Conservation (phyloP, 192 early-diverging fungal genomes). For the Geranomyces michiganensis region DNA sequence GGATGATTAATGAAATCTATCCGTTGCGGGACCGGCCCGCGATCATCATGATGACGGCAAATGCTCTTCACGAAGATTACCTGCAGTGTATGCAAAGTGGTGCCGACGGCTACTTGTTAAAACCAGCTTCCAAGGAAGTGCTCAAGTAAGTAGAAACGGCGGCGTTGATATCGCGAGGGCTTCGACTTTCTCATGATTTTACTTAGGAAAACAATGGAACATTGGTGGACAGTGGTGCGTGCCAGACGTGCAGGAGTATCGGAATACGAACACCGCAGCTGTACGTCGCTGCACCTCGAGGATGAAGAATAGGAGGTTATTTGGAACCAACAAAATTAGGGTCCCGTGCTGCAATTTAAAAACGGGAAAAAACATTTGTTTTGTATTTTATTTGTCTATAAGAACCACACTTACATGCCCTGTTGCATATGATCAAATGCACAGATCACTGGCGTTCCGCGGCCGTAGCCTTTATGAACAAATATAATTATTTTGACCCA, state of each 20-base stretch:
- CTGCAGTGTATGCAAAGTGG: slow-evolving; percentile 34
- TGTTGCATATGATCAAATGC: no score
- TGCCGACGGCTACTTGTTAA: slow-evolving; percentile 34
- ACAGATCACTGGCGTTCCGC: no score
- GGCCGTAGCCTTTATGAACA: no score
- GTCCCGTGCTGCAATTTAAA: no score
- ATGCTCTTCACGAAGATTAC: slow-evolving; percentile 37
- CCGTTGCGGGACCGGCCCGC: slow-evolving; percentile 5
- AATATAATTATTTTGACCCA: no score
- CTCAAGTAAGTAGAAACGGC: slow-evolving; percentile 14
- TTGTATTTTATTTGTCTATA: no score
- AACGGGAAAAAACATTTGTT: no score
- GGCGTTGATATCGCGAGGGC: background rate
- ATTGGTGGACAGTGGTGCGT: slow-evolving; percentile 8
- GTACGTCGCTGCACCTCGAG: slow-evolving; percentile 8
- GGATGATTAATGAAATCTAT: slow-evolving; percentile 24
- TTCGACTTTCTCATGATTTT: background rate
- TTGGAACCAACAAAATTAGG: background rate
- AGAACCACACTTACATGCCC: no score
- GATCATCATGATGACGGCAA: slow-evolving; percentile 35
- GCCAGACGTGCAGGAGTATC: background rate
- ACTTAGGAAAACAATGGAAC: slow-evolving; percentile 9
- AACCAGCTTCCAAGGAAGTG: slow-evolving; percentile 29
- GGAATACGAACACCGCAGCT: background rate
- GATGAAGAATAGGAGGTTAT: slow-evolving; percentile 3